These are phyloP conservation scores for Dujonia santamariae DNA, from an alignment of 1,139 yeast genomes.

Conservation along the genomic window DNA sequence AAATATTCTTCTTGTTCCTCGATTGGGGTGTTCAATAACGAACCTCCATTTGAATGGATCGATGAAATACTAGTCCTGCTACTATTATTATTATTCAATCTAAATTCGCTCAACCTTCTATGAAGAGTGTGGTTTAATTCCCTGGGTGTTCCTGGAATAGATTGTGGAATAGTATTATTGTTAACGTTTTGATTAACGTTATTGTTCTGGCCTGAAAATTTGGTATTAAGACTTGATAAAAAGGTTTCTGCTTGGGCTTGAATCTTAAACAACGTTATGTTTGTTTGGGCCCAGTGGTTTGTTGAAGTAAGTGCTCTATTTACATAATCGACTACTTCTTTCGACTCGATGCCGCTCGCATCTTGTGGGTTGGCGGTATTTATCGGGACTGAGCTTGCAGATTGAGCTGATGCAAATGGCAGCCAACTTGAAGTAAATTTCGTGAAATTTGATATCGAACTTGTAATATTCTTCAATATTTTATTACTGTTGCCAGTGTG, in stretches of 20 bases:
- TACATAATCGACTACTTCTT: slow-evolving; percentile 17
- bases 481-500: slow-evolving; percentile 24
- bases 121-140: neutral
- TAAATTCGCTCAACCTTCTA: slow-evolving; percentile 42
- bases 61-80: slow-evolving; percentile 24
- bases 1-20: slow-evolving; percentile 29
- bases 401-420: neutral
- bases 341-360: slow-evolving; percentile 10
- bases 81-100: slow-evolving; percentile 23
- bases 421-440: slow-evolving; percentile 44
- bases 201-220: slow-evolving; percentile 10
- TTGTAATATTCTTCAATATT: slow-evolving; percentile 34
- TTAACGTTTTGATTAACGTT: neutral
- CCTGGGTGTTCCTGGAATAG: neutral
- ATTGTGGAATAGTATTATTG: neutral
- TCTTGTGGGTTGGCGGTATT: slow-evolving; percentile 5
- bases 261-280: slow-evolving; percentile 58
- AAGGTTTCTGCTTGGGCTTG: slow-evolving; percentile 41
- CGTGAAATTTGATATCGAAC: slow-evolving; percentile 43
- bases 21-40: slow-evolving; percentile 24
- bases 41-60: slow-evolving; percentile 14
- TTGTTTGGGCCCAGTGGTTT: slow-evolving; percentile 65
- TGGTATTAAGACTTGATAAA: slow-evolving; percentile 21
- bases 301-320: slow-evolving; percentile 24
- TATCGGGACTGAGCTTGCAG: neutral